phyloP scores from a whole-genome alignment of 2,329 filamentous ascomycete genomes.

The Fusarium falciforme region DNA sequence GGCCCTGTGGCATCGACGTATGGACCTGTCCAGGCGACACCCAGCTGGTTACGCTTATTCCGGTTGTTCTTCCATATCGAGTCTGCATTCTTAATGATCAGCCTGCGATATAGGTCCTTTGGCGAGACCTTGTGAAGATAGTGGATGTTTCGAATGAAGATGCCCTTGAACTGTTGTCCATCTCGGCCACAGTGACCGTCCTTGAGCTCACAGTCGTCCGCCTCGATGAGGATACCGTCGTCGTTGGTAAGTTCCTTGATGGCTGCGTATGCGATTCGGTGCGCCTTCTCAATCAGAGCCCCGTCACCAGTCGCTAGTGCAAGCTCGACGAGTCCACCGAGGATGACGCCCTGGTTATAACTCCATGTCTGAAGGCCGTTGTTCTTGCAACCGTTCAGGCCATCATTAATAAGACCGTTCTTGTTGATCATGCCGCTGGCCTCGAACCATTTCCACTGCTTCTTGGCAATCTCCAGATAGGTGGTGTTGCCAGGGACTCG shows the following conservation, averaged over 20 bases:
- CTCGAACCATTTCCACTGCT: constrained; percentile 66
- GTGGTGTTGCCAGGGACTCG: constrained; percentile 53
- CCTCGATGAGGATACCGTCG: constrained; percentile 59
- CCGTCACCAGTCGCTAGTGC: constrained; percentile 56
- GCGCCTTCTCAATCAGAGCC: constrained; percentile 56
- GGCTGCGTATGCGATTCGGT: constrained; percentile 63
- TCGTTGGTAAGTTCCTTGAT: constrained; percentile 58
- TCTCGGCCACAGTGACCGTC: constrained; percentile 57
- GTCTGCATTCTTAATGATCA: constrained; percentile 71
- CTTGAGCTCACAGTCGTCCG: constrained; percentile 49
- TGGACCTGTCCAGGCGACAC: constrained; percentile 75
- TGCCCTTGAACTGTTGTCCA: constrained; percentile 76
- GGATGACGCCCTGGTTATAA: constrained; percentile 70
- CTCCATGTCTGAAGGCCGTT: constrained; percentile 62
- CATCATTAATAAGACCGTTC: constrained; percentile 65
- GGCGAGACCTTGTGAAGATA: constrained; percentile 65
- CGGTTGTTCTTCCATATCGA: constrained; percentile 73
- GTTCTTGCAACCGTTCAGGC: constrained; percentile 62
- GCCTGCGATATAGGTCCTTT: constrained; percentile 60
- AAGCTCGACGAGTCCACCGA: constrained; percentile 66
- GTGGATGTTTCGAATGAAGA: constrained; percentile 74
- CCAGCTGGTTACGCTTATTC: constrained; percentile 62
- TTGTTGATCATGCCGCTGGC: constrained; percentile 63
- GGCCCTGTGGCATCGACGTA: constrained; percentile 63
- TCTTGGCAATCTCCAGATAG: constrained; percentile 62